A percentile compares a stretch with the other conserved stretches of the same genome.
phyloP scores from a whole-genome alignment of 2,329 filamentous ascomycete genomes.

The Ophioceras dolichostomum region DNA sequence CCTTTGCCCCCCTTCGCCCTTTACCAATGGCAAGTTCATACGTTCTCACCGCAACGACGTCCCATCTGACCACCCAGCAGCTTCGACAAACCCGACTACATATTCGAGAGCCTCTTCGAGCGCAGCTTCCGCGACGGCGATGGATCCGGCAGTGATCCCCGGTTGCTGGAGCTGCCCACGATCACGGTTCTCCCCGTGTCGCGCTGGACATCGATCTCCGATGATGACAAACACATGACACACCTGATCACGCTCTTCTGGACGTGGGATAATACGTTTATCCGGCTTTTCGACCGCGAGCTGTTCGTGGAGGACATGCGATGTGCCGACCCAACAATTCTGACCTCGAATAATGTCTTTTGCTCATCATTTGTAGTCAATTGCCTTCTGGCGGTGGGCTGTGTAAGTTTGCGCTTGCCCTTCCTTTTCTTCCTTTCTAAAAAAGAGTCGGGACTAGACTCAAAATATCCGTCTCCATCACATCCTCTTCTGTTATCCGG shows the following conservation, averaged over 20 bases:
- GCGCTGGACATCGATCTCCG: constrained; percentile 9
- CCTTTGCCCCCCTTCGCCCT: too few species aligned
- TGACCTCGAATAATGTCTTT: constrained; percentile 5
- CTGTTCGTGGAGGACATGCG: constrained; percentile 8
- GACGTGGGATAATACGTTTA: constrained; percentile 11
- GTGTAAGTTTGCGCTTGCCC: constrained; percentile 9
- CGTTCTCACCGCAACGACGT: too few species aligned
- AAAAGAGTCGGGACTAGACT: too few species aligned
- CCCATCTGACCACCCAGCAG: too few species aligned
- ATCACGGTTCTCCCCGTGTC: constrained; percentile 8
- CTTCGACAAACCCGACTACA: neutral
- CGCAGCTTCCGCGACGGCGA: neutral
- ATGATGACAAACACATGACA: constrained; percentile 7
- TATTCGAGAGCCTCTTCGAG: neutral
- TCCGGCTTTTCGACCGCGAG: constrained; percentile 7
- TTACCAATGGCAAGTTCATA: too few species aligned
- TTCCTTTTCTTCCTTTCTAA: too few species aligned
- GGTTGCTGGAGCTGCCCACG: neutral
- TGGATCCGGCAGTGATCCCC: neutral
- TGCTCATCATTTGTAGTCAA: constrained; percentile 13
- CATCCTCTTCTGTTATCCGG: too few species aligned
- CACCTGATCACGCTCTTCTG: constrained; percentile 11
- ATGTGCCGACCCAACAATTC: neutral
- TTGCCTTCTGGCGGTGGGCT: constrained; percentile 9
- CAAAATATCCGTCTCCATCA: too few species aligned